A percentile compares a stretch with the other conserved stretches of the same genome.
Conservation (phyloP, 257 asterid genomes). For the Solanum paucissectum region DNA sequence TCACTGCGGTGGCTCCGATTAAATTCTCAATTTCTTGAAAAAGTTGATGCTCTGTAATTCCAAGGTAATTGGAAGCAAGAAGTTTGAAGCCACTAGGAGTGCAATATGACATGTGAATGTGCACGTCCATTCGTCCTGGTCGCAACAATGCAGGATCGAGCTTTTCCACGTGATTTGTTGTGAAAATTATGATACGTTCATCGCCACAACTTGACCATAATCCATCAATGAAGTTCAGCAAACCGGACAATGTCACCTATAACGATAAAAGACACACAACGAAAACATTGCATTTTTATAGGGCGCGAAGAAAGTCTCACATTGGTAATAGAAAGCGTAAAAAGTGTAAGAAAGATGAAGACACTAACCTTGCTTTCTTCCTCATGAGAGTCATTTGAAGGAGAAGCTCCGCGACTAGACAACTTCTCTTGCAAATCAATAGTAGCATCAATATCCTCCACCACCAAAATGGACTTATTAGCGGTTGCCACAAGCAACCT, state of each 20-base stretch:
- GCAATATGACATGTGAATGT: slow-evolving; percentile 54
- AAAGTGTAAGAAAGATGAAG: not conserved
- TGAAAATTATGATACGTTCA: slow-evolving; percentile 51
- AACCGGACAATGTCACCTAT: slow-evolving; percentile 50
- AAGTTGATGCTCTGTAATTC: slow-evolving; percentile 21
- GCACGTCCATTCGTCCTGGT: slow-evolving; percentile 70
- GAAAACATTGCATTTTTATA: not conserved
- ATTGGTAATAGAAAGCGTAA: not conserved
- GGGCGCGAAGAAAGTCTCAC: not conserved
- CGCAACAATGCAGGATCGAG: slow-evolving; percentile 56
- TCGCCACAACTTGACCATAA: slow-evolving; percentile 71
- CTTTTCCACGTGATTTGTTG: slow-evolving; percentile 47
- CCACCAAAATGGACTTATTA: slow-evolving; percentile 48
- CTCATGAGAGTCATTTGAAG: not conserved
- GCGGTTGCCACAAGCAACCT: slow-evolving; percentile 31
- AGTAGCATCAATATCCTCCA: slow-evolving; percentile 62
- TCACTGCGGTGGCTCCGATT: slow-evolving; percentile 17
- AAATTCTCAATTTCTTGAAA: slow-evolving; percentile 36
- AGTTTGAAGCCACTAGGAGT: slow-evolving; percentile 40
- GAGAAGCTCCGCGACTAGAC: slow-evolving; percentile 6
- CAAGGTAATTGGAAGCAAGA: slow-evolving; percentile 47
- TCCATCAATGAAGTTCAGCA: slow-evolving; percentile 58
- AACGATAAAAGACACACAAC: not conserved
- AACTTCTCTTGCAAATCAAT: slow-evolving; percentile 37
- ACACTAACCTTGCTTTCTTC: slow-evolving; percentile 25